phyloP scores from a whole-genome alignment of 345 rosid genomes.

The Dipteronia dyeriana region DNA sequence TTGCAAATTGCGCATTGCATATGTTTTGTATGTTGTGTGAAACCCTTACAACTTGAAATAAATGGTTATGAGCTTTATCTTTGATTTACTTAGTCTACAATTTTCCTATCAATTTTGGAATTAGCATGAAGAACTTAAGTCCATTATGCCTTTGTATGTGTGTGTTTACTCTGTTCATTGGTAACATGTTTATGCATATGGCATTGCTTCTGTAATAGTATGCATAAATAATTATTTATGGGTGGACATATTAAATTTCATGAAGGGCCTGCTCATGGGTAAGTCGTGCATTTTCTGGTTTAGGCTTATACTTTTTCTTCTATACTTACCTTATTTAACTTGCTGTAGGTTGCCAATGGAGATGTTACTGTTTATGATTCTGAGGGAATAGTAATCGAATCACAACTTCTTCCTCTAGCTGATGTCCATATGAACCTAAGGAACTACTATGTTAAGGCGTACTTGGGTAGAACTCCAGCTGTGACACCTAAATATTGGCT shows the following conservation, averaged over 20 bases:
- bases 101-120: constrained; percentile 4
- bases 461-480: constrained; percentile 59
- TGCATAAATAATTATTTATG: constrained; percentile 2
- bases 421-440: constrained; percentile 58
- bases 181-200: neutral
- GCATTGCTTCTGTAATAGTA: neutral
- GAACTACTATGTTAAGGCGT: constrained; percentile 70
- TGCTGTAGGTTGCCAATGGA: constrained; percentile 62
- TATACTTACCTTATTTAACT: constrained; percentile 17
- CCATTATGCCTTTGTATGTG: neutral
- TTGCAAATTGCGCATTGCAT: too few relatives aligned
- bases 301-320: constrained; percentile 12
- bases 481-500: constrained; percentile 80
- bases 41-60: neutral
- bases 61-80: neutral
- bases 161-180: neutral
- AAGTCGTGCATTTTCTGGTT: neutral
- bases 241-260: neutral
- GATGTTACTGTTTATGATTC: constrained; percentile 70
- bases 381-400: constrained; percentile 75
- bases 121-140: neutral
- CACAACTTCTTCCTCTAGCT: constrained; percentile 78
- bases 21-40: neutral
- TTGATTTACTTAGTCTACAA: neutral
- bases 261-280: neutral